Percentiles rank a stretch among this genome's conserved stretches.
Evolutionary conservation across 108 stramenopile species (phyloP).

Genomic region (Cylindrotheca closterium): DNA sequence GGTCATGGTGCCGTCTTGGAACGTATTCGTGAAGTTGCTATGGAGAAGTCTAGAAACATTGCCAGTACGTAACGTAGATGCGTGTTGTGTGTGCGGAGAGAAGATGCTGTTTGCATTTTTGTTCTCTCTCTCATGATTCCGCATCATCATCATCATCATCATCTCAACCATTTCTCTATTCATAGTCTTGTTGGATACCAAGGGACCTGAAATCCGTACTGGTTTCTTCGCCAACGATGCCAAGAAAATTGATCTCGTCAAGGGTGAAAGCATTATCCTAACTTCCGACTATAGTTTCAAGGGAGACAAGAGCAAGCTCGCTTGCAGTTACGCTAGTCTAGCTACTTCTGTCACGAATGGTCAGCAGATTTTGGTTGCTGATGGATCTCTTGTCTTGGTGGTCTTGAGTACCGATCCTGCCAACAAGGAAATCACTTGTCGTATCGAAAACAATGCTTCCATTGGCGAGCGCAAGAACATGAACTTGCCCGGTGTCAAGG

Average conservation of each 20-base stretch:
- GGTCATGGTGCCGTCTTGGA: slow-evolving; percentile 63
- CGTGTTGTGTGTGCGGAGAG: no score
- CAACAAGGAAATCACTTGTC: slow-evolving; percentile 54
- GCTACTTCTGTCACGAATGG: slow-evolving; percentile 67
- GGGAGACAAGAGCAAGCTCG: slow-evolving; percentile 62
- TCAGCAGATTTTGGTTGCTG: slow-evolving; percentile 80
- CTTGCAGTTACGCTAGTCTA: slow-evolving; percentile 74
- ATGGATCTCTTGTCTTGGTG: slow-evolving; percentile 84
- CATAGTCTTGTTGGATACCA: slow-evolving; percentile 85
- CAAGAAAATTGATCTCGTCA: slow-evolving; percentile 57
- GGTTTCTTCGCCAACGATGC: slow-evolving; percentile 79
- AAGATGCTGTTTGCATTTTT: no score
- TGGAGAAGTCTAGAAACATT: slow-evolving; percentile 50
- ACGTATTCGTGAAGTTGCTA: slow-evolving; percentile 62
- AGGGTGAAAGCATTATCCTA: slow-evolving; percentile 60
- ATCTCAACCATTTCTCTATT: no score
- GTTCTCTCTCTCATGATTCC: no score
- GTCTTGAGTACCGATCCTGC: slow-evolving; percentile 59
- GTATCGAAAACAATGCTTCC: slow-evolving; percentile 73
- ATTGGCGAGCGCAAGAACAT: slow-evolving; percentile 92
- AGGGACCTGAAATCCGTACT: slow-evolving; percentile 93
- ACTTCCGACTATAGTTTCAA: slow-evolving; percentile 76
- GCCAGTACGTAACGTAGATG: slow-evolving; percentile 20
- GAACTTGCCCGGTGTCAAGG: slow-evolving; percentile 88
- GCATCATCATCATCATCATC: no score